Base-by-base conservation (phyloP, 768 basidiomycete species). In the Boletus edulis region DNA sequence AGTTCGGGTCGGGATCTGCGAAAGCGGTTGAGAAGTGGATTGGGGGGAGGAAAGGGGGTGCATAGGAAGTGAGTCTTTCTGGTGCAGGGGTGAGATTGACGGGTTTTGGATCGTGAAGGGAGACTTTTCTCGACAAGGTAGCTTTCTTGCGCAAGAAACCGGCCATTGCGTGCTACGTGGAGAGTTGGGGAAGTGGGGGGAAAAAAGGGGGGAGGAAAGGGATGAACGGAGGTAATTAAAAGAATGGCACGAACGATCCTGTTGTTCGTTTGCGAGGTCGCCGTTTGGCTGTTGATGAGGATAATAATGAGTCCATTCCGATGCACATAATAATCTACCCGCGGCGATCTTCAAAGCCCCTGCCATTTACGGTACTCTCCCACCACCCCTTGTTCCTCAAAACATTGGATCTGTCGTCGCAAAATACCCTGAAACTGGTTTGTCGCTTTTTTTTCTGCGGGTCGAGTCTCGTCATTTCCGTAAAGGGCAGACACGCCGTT, bases 111-210 rank as follows among this genome's bases (percentile, higher is more conserved):
- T 47, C 56, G 29, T 24, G 29, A 22, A 24, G n/a, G 51, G 42
- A 3, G n/a, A 7, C 20, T 43, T 41, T 54, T 55, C 51, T 64
- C 0, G 54, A 40, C 10, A 51, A 0, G 6, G 74, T 80, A 12
- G 62, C 56, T 64, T 80, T 81, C 73, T 72, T 82, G 72, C 79
- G 82, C 68, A 82, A 73, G 72, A 83, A 82, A 66, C 76, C 76
- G 61, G 79, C 76, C 82, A 83, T 82, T 35, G 61, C 49, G 27
- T 49, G 59, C 22, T 51, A 46, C 32, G 24, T 22, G 37, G 50
- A n/a, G 18, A 14, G 37, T 5, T 18, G 31, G 29, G 39, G 14
- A 15, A 4, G 18, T 4, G 15, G n/a, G 22, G 22, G 15, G 17
- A 10, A 17, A 27, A 17, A 32, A 17, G 32, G 15, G 29, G n/a